These are phyloP conservation scores for Fraxinus paxiana DNA, from an alignment of 305 asterid genomes.

Conservation along the genomic window DNA sequence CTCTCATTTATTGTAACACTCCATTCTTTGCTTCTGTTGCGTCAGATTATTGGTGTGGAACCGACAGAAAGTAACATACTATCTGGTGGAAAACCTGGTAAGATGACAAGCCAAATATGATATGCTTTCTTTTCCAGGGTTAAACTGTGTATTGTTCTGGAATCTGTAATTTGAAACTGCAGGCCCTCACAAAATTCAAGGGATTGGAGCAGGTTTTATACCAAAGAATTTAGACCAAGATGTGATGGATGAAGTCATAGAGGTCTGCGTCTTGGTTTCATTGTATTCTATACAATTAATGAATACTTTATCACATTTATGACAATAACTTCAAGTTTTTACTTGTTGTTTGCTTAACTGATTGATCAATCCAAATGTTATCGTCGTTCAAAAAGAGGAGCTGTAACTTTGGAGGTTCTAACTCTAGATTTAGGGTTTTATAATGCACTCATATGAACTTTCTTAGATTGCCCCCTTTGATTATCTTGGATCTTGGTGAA, in stretches of 20 bases:
- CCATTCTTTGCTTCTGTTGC: not conserved
- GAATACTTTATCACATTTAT: not conserved
- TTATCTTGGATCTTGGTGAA: not conserved
- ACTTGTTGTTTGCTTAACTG: not conserved
- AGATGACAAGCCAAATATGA: conserved; percentile 25
- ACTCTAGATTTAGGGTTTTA: not conserved
- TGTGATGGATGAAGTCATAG: conserved; percentile 93
- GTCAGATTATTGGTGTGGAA: conserved; percentile 86
- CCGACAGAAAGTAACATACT: conserved; percentile 86
- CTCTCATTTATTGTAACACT: no score
- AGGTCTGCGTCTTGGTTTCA: conserved; percentile 43
- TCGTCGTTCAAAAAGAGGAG: not conserved
- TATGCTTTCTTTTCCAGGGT: no score
- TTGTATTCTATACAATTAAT: conserved; percentile 6
- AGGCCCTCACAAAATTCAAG: conserved; percentile 99
- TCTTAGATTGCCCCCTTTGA: not conserved
- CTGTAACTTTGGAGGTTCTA: not conserved
- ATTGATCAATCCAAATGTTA: not conserved
- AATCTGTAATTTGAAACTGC: conserved; percentile 67
- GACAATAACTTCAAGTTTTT: not conserved
- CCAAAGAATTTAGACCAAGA: conserved; percentile 87
- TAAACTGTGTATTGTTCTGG: conserved; percentile 38
- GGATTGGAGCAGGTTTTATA: conserved; percentile 99
- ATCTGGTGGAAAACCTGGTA: conserved; percentile 98
- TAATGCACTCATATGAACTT: not conserved